phyloP scores from a whole-genome alignment of 2,329 filamentous ascomycete species.

The Geosmithia putterillii region DNA sequence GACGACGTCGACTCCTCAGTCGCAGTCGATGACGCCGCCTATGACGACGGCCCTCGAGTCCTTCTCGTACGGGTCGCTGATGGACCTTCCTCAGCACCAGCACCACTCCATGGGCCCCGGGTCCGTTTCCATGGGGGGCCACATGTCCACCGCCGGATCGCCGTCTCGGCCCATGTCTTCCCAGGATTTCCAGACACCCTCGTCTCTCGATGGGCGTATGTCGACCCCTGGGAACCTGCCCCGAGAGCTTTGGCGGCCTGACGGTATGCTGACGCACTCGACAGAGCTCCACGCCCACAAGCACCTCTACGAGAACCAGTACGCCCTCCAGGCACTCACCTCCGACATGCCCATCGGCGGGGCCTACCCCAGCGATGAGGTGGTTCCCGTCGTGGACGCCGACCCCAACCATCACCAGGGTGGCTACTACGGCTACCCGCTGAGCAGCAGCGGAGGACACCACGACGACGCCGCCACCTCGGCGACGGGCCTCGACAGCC shows the following conservation, averaged over 20 bases:
- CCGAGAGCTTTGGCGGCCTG: too few relatives aligned
- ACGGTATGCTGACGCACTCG: not conserved
- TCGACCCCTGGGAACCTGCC: not conserved
- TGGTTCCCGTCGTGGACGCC: slow-evolving; percentile 49
- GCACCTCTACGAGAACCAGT: slow-evolving; percentile 37
- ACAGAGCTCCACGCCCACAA: slow-evolving; percentile 36
- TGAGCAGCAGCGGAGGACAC: slow-evolving; percentile 40
- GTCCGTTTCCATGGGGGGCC: slow-evolving; percentile 1
- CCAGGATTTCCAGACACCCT: slow-evolving; percentile 2
- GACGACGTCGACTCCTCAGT: slow-evolving; percentile 1
- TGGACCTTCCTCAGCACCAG: not conserved
- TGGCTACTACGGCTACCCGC: slow-evolving; percentile 20
- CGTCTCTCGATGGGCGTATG: slow-evolving; percentile 1
- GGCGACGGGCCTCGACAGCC: too few relatives aligned
- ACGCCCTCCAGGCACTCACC: slow-evolving; percentile 43
- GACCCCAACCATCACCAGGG: slow-evolving; percentile 11
- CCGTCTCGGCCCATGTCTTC: slow-evolving; percentile 3
- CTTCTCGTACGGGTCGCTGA: not conserved
- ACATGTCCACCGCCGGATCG: not conserved
- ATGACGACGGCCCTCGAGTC: not conserved
- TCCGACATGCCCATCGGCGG: slow-evolving; percentile 48
- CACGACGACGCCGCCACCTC: too few relatives aligned
- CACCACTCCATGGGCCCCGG: not conserved
- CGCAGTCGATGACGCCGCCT: not conserved
- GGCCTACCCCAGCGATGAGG: slow-evolving; percentile 50